Conservation (phyloP, 257 asterid genomes). For the Capsicum baccatum region DNA sequence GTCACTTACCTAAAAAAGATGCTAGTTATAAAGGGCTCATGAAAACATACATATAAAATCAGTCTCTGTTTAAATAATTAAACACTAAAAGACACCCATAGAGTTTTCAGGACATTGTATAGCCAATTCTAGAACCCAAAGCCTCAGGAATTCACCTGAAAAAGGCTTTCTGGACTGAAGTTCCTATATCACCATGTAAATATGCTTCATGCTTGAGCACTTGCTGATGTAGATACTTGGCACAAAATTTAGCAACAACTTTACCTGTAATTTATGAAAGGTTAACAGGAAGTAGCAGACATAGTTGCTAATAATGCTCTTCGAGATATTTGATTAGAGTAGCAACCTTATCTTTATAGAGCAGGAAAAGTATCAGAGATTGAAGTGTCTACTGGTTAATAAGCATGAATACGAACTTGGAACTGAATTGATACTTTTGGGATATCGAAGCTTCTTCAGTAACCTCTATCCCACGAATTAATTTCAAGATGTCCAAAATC, state of each 20-base stretch:
- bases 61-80: constrained; percentile 1
- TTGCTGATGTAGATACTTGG: constrained; percentile 94
- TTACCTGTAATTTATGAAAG: constrained; percentile 61
- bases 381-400: not conserved
- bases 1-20: not conserved
- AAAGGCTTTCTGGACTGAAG: constrained; percentile 77
- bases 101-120: not conserved
- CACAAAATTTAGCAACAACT: constrained; percentile 98
- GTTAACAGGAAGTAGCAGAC: constrained; percentile 18
- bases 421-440: not conserved
- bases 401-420: not conserved
- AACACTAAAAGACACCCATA: not conserved
- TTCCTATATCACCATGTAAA: constrained; percentile 79
- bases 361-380: constrained; percentile 20
- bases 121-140: constrained; percentile 9
- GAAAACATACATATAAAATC: not conserved
- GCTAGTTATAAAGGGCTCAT: not conserved
- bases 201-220: constrained; percentile 93
- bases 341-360: constrained; percentile 11
- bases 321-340: not conserved
- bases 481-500: not conserved
- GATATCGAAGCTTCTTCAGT: constrained; percentile 1
- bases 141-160: constrained; percentile 65
- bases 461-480: not conserved
- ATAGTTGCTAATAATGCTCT: not conserved